Evolutionary conservation across 148 eudicot genomes (phyloP).

Genomic region (Polygonum aviculare): DNA sequence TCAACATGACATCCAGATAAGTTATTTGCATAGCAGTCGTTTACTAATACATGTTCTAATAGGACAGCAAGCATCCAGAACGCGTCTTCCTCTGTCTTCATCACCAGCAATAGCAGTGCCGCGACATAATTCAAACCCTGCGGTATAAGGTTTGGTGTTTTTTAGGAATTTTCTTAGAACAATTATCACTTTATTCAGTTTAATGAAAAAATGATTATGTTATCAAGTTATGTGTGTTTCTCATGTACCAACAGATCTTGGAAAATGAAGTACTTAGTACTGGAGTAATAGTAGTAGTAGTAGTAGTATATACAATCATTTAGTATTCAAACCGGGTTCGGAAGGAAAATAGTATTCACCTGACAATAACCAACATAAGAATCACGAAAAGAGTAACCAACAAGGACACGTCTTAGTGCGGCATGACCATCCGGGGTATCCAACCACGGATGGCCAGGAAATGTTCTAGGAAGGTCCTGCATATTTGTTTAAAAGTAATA

Average conservation of each 20-base stretch:
- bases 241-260: not conserved
- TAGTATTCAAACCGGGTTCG: not conserved
- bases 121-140: constrained; percentile 98
- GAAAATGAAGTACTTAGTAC: not conserved
- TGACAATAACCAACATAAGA: constrained; percentile 98
- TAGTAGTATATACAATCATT: too few relatives aligned
- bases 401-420: constrained; percentile 91
- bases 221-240: not conserved
- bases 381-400: constrained; percentile 92
- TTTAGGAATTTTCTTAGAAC: not conserved
- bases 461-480: constrained; percentile 93
- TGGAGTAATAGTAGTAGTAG: too few relatives aligned
- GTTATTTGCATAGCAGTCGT: constrained; percentile 74
- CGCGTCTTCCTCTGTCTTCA: constrained; percentile 99
- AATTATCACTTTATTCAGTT: not conserved
- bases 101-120: constrained; percentile 81
- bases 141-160: not conserved
- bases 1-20: constrained; percentile 97
- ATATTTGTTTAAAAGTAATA: constrained; percentile 2
- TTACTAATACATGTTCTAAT: constrained; percentile 79
- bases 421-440: constrained; percentile 92
- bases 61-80: constrained; percentile 98
- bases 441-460: constrained; percentile 96
- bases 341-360: constrained; percentile 23
- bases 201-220: not conserved